Evolutionary conservation across 2,329 filamentous ascomycete genomes (phyloP), one percentile per base, ranked within the genome.

Genomic region (Pseudopithomyces maydicus): DNA sequence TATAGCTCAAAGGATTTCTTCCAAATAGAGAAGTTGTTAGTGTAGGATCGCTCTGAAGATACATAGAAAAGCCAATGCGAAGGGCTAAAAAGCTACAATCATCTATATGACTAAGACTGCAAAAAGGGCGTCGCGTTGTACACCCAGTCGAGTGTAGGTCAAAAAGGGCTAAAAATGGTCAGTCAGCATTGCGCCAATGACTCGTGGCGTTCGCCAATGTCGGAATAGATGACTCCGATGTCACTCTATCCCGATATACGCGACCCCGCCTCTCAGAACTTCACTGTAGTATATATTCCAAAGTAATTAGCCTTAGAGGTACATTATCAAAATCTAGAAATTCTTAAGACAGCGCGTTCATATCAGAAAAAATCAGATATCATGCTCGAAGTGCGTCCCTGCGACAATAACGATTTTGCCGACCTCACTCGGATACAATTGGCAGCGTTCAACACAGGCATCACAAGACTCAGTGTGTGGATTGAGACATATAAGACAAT

Each of bases 311-410:
- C 22, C 23, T 20, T 6, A n/a, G 17, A 23, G n/a, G n/a, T 14
- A 48, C 11, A 36, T 20, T 14, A 20, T 23, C 7, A 3, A 1
- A 12, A 8, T 4, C 20, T 7, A 11, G 19, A 23, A 8, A 26
- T 6, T 20, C 15, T 29, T 8, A 4, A 4, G 4, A 29, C 26
- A 8, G 5, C 26, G 8, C 4, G 8, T 4, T 29, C 26, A 29
- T 29, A 29, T 29, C 26, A 29, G 8, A 4, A 29, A 29, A 5
- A 29, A 5, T 8, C 26, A 29, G 8, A 29, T 8, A 54, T 6
- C 29, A 77, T 77, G 75, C 67, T 77, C 42, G 63, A 76, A 66
- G 39, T 77, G 20, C 68, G 64, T 7, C 70, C 60, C 10, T 53
- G 72, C 32, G 52, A 55, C 1, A 64, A 69, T 22, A 32, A 59